phyloP scores from a whole-genome alignment of 352 stramenopile genomes.

The Pythium volutum region DNA sequence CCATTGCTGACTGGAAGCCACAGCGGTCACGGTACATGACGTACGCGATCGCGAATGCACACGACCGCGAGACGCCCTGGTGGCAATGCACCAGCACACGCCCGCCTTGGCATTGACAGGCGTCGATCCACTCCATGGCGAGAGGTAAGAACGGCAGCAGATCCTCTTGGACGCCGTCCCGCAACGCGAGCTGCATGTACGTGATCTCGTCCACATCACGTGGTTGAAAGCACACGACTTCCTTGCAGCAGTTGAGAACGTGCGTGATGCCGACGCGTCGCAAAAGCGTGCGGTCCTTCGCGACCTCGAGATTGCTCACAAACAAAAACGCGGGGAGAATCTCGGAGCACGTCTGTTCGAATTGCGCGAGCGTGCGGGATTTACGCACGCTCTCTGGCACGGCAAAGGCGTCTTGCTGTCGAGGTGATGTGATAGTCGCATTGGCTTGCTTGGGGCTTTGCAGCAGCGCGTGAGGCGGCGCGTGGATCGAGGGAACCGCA shows the following conservation, averaged over 20 bases:
- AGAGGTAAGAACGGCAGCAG: conserved; percentile 53
- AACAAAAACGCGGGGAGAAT: conserved; percentile 53
- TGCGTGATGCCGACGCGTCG: conserved; percentile 44
- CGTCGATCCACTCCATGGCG: conserved; percentile 43
- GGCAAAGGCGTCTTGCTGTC: conserved; percentile 18
- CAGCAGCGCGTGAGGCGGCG: conserved; percentile 13
- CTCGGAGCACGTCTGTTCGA: conserved; percentile 52
- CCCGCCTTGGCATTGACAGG: conserved; percentile 9
- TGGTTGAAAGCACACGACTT: conserved; percentile 23
- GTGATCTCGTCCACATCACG: not conserved
- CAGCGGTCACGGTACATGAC: conserved; percentile 43
- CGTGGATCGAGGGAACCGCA: conserved; percentile 4
- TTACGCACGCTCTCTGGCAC: conserved; percentile 67
- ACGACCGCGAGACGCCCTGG: conserved; percentile 69
- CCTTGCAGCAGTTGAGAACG: conserved; percentile 54
- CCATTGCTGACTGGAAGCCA: conserved; percentile 32
- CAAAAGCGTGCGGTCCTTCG: conserved; percentile 28
- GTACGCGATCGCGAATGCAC: conserved; percentile 60
- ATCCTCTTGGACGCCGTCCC: conserved; percentile 63
- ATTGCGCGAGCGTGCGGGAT: conserved; percentile 34
- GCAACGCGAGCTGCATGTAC: conserved; percentile 37
- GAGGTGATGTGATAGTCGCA: not conserved
- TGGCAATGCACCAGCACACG: conserved; percentile 68
- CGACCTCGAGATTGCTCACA: conserved; percentile 52
- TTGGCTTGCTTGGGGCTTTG: not conserved